These are phyloP conservation scores for Delphinella strobiligena DNA, from an alignment of 2,329 filamentous ascomycete species.

Conservation along the genomic window DNA sequence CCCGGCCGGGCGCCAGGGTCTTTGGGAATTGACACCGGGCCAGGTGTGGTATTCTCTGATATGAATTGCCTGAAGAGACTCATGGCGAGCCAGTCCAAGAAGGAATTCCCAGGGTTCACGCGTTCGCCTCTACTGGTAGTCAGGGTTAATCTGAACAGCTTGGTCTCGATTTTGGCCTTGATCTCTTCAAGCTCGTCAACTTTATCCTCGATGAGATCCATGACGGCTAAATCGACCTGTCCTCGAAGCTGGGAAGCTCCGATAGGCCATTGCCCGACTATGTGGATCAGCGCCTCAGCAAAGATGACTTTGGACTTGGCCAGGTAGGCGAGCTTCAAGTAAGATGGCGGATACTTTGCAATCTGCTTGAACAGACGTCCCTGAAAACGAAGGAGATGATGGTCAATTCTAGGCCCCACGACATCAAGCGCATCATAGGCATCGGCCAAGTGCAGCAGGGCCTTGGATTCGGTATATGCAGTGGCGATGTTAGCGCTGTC, in stretches of 20 bases:
- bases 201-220: slow-evolving; percentile 91
- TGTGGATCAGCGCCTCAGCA: slow-evolving; percentile 72
- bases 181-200: slow-evolving; percentile 81
- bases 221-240: slow-evolving; percentile 59
- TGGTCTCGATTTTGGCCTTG: slow-evolving; percentile 66
- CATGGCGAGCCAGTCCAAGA: slow-evolving; percentile 81
- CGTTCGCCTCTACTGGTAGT: slow-evolving; percentile 71
- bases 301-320: slow-evolving; percentile 70
- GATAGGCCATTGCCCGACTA: slow-evolving; percentile 85
- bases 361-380: slow-evolving; percentile 90
- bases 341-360: slow-evolving; percentile 87
- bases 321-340: slow-evolving; percentile 79
- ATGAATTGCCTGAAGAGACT: slow-evolving; percentile 87
- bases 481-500: slow-evolving; percentile 82
- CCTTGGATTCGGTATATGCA: slow-evolving; percentile 89
- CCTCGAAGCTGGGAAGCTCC: slow-evolving; percentile 66
- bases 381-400: slow-evolving; percentile 87
- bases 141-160: slow-evolving; percentile 69
- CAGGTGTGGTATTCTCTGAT: slow-evolving; percentile 74
- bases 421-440: slow-evolving; percentile 86
- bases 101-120: slow-evolving; percentile 65
- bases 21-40: slow-evolving; percentile 42
- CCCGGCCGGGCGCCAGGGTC: slow-evolving; percentile 18
- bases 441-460: slow-evolving; percentile 76
- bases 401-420: slow-evolving; percentile 80